phyloP scores from a whole-genome alignment of 495 filamentous ascomycete species.

The Penicillium crystallinum region DNA sequence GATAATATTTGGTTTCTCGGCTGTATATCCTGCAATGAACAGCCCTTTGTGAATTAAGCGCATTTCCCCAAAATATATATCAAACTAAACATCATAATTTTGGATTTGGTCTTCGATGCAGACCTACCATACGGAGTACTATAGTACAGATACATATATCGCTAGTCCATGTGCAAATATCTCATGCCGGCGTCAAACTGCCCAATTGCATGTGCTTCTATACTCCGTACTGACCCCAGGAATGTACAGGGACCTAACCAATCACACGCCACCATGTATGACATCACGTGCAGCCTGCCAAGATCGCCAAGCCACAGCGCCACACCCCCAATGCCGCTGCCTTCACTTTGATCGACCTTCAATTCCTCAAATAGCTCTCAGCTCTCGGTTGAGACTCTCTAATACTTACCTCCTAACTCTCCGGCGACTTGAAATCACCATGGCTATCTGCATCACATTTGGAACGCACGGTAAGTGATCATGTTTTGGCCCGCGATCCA shows the following conservation, averaged over 20 bases:
- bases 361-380: conserved; percentile 2
- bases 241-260: background rate
- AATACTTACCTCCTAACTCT: background rate
- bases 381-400: background rate
- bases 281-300: conserved; percentile 24
- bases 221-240: background rate
- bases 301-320: conserved; percentile 26
- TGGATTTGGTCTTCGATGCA: background rate
- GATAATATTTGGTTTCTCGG: background rate
- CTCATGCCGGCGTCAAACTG: background rate
- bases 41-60: background rate
- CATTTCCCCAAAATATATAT: background rate
- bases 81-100: background rate
- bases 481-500: conserved; percentile 4
- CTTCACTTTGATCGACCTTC: conserved; percentile 13
- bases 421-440: conserved; percentile 14
- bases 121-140: no score
- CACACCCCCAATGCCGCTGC: conserved; percentile 20
- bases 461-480: conserved; percentile 45
- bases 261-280: conserved; percentile 12
- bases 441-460: conserved; percentile 55
- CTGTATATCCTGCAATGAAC: background rate
- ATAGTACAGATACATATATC: background rate
- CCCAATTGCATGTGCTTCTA: background rate
- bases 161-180: background rate